Evolutionary conservation across 2,329 filamentous ascomycete genomes (phyloP).

Genomic region (Aspergillus niger): DNA sequence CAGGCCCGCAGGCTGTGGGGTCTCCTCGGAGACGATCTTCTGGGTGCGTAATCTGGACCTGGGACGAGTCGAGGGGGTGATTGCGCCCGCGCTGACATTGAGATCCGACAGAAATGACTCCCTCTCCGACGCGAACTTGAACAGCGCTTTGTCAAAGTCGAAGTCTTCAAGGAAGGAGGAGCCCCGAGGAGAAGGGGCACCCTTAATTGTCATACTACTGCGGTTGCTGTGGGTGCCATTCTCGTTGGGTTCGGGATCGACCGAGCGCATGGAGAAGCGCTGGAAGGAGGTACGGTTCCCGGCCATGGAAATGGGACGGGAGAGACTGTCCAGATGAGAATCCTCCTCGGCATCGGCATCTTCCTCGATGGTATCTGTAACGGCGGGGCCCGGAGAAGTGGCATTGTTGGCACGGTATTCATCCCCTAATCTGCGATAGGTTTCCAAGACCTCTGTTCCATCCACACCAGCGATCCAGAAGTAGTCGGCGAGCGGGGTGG

Average conservation of each 20-base stretch:
- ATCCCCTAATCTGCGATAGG: conserved; percentile 45
- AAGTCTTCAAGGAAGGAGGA: conserved; percentile 63
- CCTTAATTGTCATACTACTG: conserved; percentile 65
- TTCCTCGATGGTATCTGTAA: conserved; percentile 63
- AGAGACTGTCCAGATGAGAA: conserved; percentile 31
- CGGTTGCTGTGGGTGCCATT: conserved; percentile 61
- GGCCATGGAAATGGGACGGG: conserved; percentile 43
- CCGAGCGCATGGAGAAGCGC: conserved; percentile 52
- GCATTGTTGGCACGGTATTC: conserved; percentile 44
- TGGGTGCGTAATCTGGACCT: conserved; percentile 80
- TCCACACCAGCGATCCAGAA: conserved; percentile 63
- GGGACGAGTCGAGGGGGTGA: conserved; percentile 64
- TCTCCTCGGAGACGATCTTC: conserved; percentile 76
- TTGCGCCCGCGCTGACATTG: conserved; percentile 81
- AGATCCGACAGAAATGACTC: conserved; percentile 93
- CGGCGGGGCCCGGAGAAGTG: conserved; percentile 39
- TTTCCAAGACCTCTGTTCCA: conserved; percentile 49
- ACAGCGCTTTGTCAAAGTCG: conserved; percentile 89
- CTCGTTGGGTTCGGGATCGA: conserved; percentile 45
- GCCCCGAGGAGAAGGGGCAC: conserved; percentile 35
- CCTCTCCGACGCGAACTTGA: conserved; percentile 94
- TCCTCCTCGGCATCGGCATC: conserved; percentile 58
- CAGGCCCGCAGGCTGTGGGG: conserved; percentile 44
- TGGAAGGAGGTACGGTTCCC: conserved; percentile 44
- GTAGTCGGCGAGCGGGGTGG: conserved; percentile 64